Evolutionary conservation across 169 alveolate genomes (phyloP).

Genomic region (Cryptosporidium parvum): DNA sequence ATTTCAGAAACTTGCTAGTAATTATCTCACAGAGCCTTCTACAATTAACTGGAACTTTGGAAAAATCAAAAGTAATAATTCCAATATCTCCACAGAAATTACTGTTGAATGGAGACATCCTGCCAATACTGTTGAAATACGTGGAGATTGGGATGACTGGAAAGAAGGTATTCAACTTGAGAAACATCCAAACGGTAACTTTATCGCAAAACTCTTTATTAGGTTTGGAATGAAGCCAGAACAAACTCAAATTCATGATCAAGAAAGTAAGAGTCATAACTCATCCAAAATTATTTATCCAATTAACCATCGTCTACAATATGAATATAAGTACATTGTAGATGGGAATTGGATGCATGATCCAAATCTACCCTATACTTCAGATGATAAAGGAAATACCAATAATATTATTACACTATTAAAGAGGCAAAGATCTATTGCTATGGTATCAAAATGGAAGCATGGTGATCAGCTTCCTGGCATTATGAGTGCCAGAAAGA

Average conservation of each 20-base stretch:
- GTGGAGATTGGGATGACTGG: constrained; percentile 90
- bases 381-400: constrained; percentile 84
- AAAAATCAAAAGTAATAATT: not conserved
- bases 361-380: constrained; percentile 80
- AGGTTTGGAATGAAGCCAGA: constrained; percentile 50
- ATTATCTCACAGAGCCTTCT: constrained; percentile 22
- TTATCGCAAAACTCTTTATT: constrained; percentile 28
- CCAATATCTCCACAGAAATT: constrained; percentile 52
- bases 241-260: constrained; percentile 4
- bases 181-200: constrained; percentile 69
- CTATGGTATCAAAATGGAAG: constrained; percentile 64
- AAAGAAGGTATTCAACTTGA: constrained; percentile 79
- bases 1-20: constrained; percentile 56
- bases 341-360: constrained; percentile 88
- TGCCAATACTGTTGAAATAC: constrained; percentile 82
- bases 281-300: constrained; percentile 42
- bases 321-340: constrained; percentile 86
- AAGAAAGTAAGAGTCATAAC: not conserved
- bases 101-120: constrained; percentile 68
- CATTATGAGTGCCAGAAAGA: constrained; percentile 83
- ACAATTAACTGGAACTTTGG: constrained; percentile 42
- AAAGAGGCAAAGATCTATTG: constrained; percentile 68
- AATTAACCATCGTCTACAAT: constrained; percentile 61
- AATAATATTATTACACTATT: constrained; percentile 81
- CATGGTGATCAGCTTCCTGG: constrained; percentile 79